Evolutionary conservation across 1,139 yeast species (phyloP).

Genomic region (Yamadazyma oceani): DNA sequence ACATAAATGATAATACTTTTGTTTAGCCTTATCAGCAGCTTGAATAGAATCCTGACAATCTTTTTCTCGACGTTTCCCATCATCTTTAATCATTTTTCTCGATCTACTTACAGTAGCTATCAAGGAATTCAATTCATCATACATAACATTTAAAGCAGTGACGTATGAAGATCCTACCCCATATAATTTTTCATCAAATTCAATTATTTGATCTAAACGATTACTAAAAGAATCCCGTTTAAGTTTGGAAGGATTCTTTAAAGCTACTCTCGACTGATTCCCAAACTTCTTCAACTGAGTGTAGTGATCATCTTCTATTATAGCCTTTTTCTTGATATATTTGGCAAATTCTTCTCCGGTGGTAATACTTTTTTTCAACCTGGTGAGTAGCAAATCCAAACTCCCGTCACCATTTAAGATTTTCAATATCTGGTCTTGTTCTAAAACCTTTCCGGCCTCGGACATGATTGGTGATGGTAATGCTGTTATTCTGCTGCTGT

Average conservation of each 20-base stretch:
- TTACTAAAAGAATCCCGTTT: conserved; percentile 69
- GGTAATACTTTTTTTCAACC: conserved; percentile 75
- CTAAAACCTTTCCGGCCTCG: conserved; percentile 21
- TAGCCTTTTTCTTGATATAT: conserved; percentile 75
- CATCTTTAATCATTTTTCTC: conserved; percentile 78
- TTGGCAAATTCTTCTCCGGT: conserved; percentile 85
- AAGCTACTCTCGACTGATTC: conserved; percentile 49
- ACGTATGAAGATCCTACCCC: conserved; percentile 77
- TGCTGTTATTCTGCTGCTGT: too few species aligned
- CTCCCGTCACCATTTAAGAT: conserved; percentile 41
- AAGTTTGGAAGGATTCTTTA: conserved; percentile 49
- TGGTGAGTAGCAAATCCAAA: conserved; percentile 64
- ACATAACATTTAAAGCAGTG: conserved; percentile 78
- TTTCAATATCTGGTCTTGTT: conserved; percentile 28
- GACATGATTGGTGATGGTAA: conserved; percentile 9
- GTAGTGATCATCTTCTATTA: conserved; percentile 77
- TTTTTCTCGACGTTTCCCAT: conserved; percentile 77
- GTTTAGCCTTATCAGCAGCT: conserved; percentile 85
- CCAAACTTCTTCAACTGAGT: conserved; percentile 71
- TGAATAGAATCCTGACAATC: conserved; percentile 79
- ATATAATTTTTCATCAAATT: conserved; percentile 72
- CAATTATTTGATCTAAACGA: conserved; percentile 68
- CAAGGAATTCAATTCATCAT: conserved; percentile 78
- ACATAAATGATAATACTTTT: conserved; percentile 76
- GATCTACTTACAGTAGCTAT: conserved; percentile 66